phyloP scores from a whole-genome alignment of 345 rosid species.

The Mallotus nudiflorus region DNA sequence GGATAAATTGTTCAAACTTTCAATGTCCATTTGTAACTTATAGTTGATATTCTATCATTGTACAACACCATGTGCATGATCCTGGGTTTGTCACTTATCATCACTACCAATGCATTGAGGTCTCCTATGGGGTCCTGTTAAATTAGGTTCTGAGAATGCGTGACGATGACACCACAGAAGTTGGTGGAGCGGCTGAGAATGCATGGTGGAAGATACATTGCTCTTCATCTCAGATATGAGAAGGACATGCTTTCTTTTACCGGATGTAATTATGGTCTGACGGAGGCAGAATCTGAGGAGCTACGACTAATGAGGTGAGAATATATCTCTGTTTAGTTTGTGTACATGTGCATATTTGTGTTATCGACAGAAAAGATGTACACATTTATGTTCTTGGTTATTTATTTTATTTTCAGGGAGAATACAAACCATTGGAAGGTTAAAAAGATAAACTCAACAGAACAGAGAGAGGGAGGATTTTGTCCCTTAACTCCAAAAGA shows the following conservation, averaged over 20 bases:
- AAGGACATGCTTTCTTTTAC: slow-evolving; percentile 97
- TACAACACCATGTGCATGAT: slow-evolving; percentile 18
- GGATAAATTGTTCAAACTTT: neutral
- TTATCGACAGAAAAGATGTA: neutral
- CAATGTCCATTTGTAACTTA: neutral
- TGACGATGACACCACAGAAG: slow-evolving; percentile 93
- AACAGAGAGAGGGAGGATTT: slow-evolving; percentile 72
- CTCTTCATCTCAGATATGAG: slow-evolving; percentile 94
- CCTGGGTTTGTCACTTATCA: slow-evolving; percentile 22
- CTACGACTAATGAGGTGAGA: slow-evolving; percentile 74
- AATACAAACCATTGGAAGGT: slow-evolving; percentile 91
- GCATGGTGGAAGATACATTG: slow-evolving; percentile 71
- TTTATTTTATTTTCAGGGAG: slow-evolving; percentile 48
- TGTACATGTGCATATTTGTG: neutral
- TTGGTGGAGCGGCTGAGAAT: slow-evolving; percentile 86
- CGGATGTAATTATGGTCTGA: slow-evolving; percentile 85
- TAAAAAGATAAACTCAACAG: slow-evolving; percentile 83
- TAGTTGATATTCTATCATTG: slow-evolving; percentile 1
- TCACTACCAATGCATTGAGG: slow-evolving; percentile 64
- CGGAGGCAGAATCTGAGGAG: slow-evolving; percentile 78
- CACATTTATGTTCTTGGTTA: neutral
- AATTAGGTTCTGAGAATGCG: slow-evolving; percentile 88
- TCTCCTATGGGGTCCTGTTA: slow-evolving; percentile 92
- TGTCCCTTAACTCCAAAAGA: slow-evolving; percentile 96
- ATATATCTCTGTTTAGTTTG: neutral